Evolutionary conservation across 768 basidiomycete species (phyloP), one percentile per base, ranked within the genome.

Genomic region (Jaapia argillacea): DNA sequence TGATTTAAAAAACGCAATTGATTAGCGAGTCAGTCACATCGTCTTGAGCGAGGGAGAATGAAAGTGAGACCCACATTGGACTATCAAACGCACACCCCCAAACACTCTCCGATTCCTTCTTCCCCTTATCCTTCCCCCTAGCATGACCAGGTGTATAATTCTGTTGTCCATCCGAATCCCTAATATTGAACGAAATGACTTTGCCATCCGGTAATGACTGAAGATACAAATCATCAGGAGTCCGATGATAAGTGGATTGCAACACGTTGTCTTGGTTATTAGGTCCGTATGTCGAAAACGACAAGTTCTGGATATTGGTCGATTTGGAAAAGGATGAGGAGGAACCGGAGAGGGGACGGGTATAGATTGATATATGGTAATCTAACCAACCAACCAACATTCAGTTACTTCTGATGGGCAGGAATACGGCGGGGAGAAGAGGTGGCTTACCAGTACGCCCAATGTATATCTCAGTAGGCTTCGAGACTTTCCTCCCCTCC

Each of bases 231-330:
- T 82, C 74, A 58, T 96, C 91, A 28, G 79, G 77, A 1, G 87
- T 84, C 27, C 72, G 79, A 5, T 70, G 72, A 66, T 94, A 97
- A 6, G 75, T 58, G 4, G 76, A 64, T 55, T 94, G 92, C 10
- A 81, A 54, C 5, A 73, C 64, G 49, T 74, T 77, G 57, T 93
- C 88, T 60, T 84, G 80, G 55, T 85, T 90, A 58, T 93, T 93
- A 4, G 94, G 91, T 0, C 91, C 89, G 59, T 97, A 97, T 0
- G 82, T 77, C 0, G 93, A 94, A 61, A 92, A 96, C 0, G 81
- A 79, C 13, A 98, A 73, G 42, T 86, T 86, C 53, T 97, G 94
- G 10, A 77, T 66, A 18, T 71, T 75, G 4, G 71, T 56, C 14
- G 56, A 60, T 5, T 59, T 58, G 20, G 60, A 57, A 3, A 62